phyloP scores from a whole-genome alignment of 1,284 basidiomycete genomes.

The Melampsora americana region DNA sequence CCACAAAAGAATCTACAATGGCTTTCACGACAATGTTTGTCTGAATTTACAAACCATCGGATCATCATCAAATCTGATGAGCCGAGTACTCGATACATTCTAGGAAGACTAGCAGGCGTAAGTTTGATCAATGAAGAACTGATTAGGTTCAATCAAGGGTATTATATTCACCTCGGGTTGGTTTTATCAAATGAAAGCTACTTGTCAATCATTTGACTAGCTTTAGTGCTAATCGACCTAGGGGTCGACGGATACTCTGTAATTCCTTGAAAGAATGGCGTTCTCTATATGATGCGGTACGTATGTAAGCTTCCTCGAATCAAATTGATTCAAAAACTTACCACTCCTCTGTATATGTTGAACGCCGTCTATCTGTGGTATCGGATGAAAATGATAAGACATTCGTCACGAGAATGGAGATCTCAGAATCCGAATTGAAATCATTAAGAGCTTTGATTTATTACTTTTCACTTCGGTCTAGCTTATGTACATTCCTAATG shows the following conservation, averaged over 20 bases:
- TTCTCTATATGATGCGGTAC: slow-evolving; percentile 27
- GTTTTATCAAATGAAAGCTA: slow-evolving; percentile 6
- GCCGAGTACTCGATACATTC: slow-evolving; percentile 2
- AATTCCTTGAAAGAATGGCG: slow-evolving; percentile 38
- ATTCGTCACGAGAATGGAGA: slow-evolving; percentile 13
- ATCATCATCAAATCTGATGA: slow-evolving; percentile 12
- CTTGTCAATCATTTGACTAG: slow-evolving; percentile 29
- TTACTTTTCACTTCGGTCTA: slow-evolving; percentile 23
- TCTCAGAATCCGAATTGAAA: slow-evolving; percentile 15
- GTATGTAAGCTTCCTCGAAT: neutral
- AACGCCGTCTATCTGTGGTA: neutral
- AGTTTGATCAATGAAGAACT: neutral
- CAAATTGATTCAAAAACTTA: neutral
- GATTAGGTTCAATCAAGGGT: neutral
- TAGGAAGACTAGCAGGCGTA: slow-evolving; percentile 23
- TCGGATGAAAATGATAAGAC: neutral
- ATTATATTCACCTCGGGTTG: neutral
- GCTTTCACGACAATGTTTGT: slow-evolving; percentile 24
- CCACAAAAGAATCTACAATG: slow-evolving; percentile 14
- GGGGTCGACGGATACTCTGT: slow-evolving; percentile 26
- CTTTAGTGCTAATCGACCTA: slow-evolving; percentile 38
- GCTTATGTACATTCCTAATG: slow-evolving; percentile 21
- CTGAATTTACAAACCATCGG: slow-evolving; percentile 13
- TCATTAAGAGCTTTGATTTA: slow-evolving; percentile 25
- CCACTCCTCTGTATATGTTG: neutral